phyloP scores from a whole-genome alignment of 2,329 filamentous ascomycete genomes.

The Ampelomyces quisqualis region DNA sequence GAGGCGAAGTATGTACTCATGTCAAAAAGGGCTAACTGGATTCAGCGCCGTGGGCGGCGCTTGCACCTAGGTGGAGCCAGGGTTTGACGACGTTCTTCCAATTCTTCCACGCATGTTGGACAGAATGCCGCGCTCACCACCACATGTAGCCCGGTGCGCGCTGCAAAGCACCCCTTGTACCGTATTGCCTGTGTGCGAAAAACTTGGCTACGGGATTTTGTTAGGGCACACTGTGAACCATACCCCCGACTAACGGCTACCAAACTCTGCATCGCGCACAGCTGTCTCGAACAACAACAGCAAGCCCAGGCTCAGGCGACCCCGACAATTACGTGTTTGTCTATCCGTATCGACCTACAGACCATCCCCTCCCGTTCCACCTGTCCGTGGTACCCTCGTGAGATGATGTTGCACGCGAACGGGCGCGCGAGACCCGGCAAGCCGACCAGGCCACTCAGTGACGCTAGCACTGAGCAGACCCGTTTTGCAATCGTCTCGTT shows the following conservation, averaged over 20 bases:
- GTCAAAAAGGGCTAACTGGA: constrained; percentile 14
- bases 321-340: constrained; percentile 7
- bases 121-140: constrained; percentile 14
- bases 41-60: constrained; percentile 11
- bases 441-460: constrained; percentile 10
- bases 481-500: constrained; percentile 17
- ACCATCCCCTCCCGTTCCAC: too few relatives aligned
- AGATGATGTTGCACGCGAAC: constrained; percentile 19
- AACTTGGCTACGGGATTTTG: not conserved
- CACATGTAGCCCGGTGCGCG: constrained; percentile 6
- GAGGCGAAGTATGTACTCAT: constrained; percentile 22
- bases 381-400: constrained; percentile 2
- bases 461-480: constrained; percentile 18
- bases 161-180: not conserved
- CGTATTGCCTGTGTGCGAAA: constrained; percentile 2
- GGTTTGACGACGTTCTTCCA: constrained; percentile 12
- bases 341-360: too few relatives aligned
- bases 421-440: constrained; percentile 11
- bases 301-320: constrained; percentile 21
- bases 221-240: not conserved
- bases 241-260: too few relatives aligned
- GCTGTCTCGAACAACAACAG: constrained; percentile 18
- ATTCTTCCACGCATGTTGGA: not conserved
- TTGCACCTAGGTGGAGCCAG: constrained; percentile 3
- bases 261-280: too few relatives aligned